Conservation (phyloP, 306 rosid species). For the Albizia julibrissin region DNA sequence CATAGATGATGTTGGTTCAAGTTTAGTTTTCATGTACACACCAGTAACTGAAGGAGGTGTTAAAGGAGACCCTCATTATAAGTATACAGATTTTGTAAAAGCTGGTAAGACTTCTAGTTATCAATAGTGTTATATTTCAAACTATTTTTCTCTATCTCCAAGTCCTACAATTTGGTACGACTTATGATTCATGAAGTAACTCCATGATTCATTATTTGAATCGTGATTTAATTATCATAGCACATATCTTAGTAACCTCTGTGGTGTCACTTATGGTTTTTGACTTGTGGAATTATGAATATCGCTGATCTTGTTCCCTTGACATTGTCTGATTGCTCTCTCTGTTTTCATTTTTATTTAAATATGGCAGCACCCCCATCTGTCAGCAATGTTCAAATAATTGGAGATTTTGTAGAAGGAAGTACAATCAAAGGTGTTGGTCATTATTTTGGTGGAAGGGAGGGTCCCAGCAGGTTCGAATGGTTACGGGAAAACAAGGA, state of each 20-base stretch:
- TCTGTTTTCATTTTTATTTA: constrained; percentile 11
- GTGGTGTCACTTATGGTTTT: background rate
- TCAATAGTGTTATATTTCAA: background rate
- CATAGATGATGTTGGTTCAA: constrained; percentile 87
- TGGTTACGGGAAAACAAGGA: constrained; percentile 76
- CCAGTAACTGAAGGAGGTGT: constrained; percentile 95
- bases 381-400: constrained; percentile 68
- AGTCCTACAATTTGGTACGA: background rate
- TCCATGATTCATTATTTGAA: background rate
- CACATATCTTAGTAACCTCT: background rate
- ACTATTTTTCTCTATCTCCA: background rate
- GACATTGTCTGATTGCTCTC: constrained; percentile 25
- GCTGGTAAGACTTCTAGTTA: constrained; percentile 64
- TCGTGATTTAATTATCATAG: background rate
- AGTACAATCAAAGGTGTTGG: constrained; percentile 79
- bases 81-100: constrained; percentile 87
- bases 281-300: background rate
- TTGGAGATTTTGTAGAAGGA: constrained; percentile 91
- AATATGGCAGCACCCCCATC: constrained; percentile 84
- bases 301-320: background rate
- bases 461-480: constrained; percentile 99
- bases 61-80: constrained; percentile 95
- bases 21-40: constrained; percentile 97
- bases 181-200: background rate
- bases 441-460: constrained; percentile 96